Evolutionary conservation across 257 asterid species (phyloP).

Genomic region (Solanum bulbocastanum): DNA sequence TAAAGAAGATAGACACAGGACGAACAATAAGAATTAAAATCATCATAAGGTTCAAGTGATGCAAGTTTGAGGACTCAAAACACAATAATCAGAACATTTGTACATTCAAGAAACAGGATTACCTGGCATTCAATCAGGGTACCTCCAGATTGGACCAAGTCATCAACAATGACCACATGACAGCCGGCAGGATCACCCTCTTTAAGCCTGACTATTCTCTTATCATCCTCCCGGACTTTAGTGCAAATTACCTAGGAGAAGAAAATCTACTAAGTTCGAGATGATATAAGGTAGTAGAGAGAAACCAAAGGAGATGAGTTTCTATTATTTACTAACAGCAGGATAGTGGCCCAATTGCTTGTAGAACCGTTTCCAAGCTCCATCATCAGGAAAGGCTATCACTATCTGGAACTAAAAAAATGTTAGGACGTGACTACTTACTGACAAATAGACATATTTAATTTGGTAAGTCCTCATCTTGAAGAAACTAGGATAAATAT

Average conservation of each 20-base stretch:
- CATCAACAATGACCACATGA: slow-evolving; percentile 96
- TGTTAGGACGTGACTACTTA: not conserved
- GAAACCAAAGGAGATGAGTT: not conserved
- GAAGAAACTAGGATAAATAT: not conserved
- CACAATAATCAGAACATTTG: not conserved
- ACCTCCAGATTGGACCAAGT: slow-evolving; percentile 94
- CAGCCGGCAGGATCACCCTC: slow-evolving; percentile 95
- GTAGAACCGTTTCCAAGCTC: slow-evolving; percentile 98
- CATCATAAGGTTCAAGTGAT: not conserved
- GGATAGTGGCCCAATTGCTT: slow-evolving; percentile 70
- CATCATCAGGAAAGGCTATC: slow-evolving; percentile 93
- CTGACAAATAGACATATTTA: not conserved
- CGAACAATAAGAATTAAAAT: not conserved
- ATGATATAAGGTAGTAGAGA: not conserved
- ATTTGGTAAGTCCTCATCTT: not conserved
- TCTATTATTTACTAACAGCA: slow-evolving; percentile 31
- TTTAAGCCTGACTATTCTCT: slow-evolving; percentile 81
- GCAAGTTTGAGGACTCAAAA: not conserved
- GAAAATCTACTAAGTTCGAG: not conserved
- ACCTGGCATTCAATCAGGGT: slow-evolving; percentile 97
- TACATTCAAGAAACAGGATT: slow-evolving; percentile 1
- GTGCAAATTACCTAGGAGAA: slow-evolving; percentile 68
- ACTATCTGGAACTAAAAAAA: slow-evolving; percentile 41
- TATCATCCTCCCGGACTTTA: slow-evolving; percentile 95
- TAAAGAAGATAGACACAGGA: not conserved